Evolutionary conservation across 257 asterid genomes (phyloP).

Genomic region (Linaria vulgaris): DNA sequence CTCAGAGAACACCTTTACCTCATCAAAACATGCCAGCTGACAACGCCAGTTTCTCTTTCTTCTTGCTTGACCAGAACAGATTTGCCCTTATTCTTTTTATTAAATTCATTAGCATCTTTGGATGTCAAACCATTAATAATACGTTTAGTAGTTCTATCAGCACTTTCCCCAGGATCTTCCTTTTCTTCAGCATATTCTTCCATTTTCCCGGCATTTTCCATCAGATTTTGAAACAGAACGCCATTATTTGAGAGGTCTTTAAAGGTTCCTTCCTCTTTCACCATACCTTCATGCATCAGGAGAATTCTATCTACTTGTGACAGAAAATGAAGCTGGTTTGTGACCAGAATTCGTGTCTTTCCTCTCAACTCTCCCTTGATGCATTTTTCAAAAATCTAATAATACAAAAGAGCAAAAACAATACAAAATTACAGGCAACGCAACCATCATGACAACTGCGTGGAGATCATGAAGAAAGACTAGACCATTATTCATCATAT

Average conservation of each 20-base stretch:
- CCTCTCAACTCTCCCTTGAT: conserved; percentile 82
- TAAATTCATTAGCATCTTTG: conserved; percentile 43
- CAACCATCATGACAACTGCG: conserved; percentile 5
- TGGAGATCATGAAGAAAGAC: conserved; percentile 8
- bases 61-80: conserved; percentile 92
- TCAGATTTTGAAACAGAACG: conserved; percentile 69
- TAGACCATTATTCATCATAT: conserved; percentile 5
- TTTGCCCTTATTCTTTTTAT: conserved; percentile 64
- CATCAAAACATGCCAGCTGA: conserved; percentile 76
- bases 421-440: neutral
- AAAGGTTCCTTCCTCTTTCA: conserved; percentile 97
- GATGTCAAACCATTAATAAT: conserved; percentile 51
- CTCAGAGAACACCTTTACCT: conserved; percentile 48
- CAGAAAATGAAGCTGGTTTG: conserved; percentile 94
- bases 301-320: conserved; percentile 92
- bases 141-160: conserved; percentile 37
- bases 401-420: conserved; percentile 21
- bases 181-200: conserved; percentile 75
- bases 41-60: conserved; percentile 97
- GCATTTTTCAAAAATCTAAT: conserved; percentile 85
- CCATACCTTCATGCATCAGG: conserved; percentile 86
- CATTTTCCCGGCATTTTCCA: conserved; percentile 99
- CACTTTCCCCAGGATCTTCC: conserved; percentile 36
- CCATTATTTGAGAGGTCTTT: conserved; percentile 89
- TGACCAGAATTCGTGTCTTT: conserved; percentile 89